A percentile compares a stretch with the other conserved stretches of the same genome.
Conservation (phyloP, 2,329 filamentous ascomycete species). For the Graphilbum ipis-grandicollis region DNA sequence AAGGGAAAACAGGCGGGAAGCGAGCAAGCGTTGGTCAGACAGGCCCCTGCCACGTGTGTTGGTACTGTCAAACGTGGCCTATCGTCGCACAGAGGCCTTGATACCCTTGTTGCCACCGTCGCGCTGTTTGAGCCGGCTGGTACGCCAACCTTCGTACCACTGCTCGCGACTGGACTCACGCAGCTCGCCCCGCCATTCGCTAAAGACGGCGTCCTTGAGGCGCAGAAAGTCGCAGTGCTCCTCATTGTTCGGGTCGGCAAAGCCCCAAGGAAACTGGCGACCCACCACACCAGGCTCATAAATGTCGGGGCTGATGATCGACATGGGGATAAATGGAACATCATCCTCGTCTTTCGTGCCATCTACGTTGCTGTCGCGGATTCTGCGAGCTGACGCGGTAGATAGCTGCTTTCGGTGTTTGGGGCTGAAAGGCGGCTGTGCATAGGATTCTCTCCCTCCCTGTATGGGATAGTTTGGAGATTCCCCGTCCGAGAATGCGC, state of each 20-base stretch:
- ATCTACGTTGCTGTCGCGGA: conserved; percentile 18
- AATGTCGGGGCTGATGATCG: conserved; percentile 82
- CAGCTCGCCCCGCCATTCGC: conserved; percentile 81
- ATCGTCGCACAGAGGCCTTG: conserved; percentile 16
- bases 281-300: conserved; percentile 70
- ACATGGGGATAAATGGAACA: conserved; percentile 65
- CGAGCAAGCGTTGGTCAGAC: background rate
- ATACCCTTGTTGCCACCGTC: conserved; percentile 18
- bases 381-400: conserved; percentile 24
- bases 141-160: conserved; percentile 96
- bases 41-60: no score
- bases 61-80: no score
- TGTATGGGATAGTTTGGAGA: conserved; percentile 17
- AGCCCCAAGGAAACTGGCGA: conserved; percentile 89
- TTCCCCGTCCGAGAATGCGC: conserved; percentile 14
- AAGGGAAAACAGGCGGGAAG: background rate
- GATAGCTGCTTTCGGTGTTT: conserved; percentile 26
- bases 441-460: conserved; percentile 7
- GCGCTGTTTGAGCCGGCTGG: conserved; percentile 42
- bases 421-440: conserved; percentile 10
- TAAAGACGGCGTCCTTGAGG: conserved; percentile 82
- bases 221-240: conserved; percentile 88
- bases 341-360: conserved; percentile 29
- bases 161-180: conserved; percentile 78
- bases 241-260: conserved; percentile 80